phyloP scores from a whole-genome alignment of 441 rosid species.

The Omphalea diandra region DNA sequence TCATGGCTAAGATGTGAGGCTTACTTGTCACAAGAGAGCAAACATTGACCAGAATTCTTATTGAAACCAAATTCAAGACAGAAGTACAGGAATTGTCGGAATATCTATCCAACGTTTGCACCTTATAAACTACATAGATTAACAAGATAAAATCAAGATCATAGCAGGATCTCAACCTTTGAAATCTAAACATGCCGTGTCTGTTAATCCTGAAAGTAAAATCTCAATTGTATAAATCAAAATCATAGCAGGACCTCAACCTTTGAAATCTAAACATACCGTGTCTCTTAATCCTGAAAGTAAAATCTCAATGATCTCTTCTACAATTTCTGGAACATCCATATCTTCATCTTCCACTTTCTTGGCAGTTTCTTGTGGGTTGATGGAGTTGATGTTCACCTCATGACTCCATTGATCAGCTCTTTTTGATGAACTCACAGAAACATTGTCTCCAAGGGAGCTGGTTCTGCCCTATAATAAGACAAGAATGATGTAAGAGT shows the following conservation, averaged over 20 bases:
- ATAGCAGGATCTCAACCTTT: conserved; percentile 30
- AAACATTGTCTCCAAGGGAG: conserved; percentile 63
- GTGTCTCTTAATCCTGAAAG: conserved; percentile 85
- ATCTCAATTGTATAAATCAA: conserved; percentile 59
- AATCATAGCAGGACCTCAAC: conserved; percentile 30
- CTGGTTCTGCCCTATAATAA: conserved; percentile 56
- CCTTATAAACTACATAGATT: background rate
- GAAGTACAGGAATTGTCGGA: conserved; percentile 1
- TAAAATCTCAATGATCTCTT: conserved; percentile 86
- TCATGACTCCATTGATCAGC: conserved; percentile 35
- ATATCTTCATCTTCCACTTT: conserved; percentile 63
- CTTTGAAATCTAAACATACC: conserved; percentile 64
- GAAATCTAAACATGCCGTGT: conserved; percentile 83
- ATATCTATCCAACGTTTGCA: background rate
- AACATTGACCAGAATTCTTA: background rate
- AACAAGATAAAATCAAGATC: conserved; percentile 6
- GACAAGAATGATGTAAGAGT: conserved; percentile 24
- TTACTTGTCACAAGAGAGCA: conserved; percentile 7
- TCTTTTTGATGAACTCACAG: conserved; percentile 36
- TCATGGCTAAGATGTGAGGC: conserved; percentile 6
- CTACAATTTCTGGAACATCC: conserved; percentile 85
- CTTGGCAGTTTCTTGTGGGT: conserved; percentile 42
- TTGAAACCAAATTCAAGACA: background rate
- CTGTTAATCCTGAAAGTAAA: conserved; percentile 81
- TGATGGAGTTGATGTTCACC: conserved; percentile 23